Evolutionary conservation across 2,329 filamentous ascomycete species (phyloP).

Genomic region (Xylaria sp.): DNA sequence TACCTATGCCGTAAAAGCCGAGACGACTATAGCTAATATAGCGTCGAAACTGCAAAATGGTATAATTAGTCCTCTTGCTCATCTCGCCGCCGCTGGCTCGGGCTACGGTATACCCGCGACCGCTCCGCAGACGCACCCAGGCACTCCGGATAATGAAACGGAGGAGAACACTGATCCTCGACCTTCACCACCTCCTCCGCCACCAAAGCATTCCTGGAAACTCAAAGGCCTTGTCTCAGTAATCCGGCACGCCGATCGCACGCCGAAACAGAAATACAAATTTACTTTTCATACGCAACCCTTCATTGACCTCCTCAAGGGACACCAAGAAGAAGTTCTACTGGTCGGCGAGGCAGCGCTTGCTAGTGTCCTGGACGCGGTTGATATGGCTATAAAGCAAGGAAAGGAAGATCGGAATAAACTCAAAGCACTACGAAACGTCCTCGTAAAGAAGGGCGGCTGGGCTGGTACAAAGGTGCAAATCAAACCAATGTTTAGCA

Average conservation of each 20-base stretch:
- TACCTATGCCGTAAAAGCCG: slow-evolving; percentile 42
- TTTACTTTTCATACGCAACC: slow-evolving; percentile 98
- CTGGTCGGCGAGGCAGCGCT: slow-evolving; percentile 91
- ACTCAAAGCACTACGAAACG: slow-evolving; percentile 84
- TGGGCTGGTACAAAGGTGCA: slow-evolving; percentile 98
- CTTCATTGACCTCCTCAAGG: slow-evolving; percentile 93
- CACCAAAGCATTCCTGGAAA: slow-evolving; percentile 95
- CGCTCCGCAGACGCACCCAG: slow-evolving; percentile 51
- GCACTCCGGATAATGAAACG: slow-evolving; percentile 52
- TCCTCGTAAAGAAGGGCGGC: slow-evolving; percentile 88
- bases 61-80: slow-evolving; percentile 49
- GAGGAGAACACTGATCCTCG: slow-evolving; percentile 47
- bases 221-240: slow-evolving; percentile 97
- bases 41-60: slow-evolving; percentile 51
- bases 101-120: slow-evolving; percentile 50
- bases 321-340: slow-evolving; percentile 95
- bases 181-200: slow-evolving; percentile 70
- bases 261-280: slow-evolving; percentile 99
- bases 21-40: slow-evolving; percentile 41
- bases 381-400: slow-evolving; percentile 80
- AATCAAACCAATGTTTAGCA: slow-evolving; percentile 99
- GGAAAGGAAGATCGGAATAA: slow-evolving; percentile 87
- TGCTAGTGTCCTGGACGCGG: slow-evolving; percentile 87
- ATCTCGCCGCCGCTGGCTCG: slow-evolving; percentile 46
- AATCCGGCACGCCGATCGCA: slow-evolving; percentile 94